Conservation (phyloP, 2,329 filamentous ascomycete genomes). For the Pseudocercospora macadamiae region DNA sequence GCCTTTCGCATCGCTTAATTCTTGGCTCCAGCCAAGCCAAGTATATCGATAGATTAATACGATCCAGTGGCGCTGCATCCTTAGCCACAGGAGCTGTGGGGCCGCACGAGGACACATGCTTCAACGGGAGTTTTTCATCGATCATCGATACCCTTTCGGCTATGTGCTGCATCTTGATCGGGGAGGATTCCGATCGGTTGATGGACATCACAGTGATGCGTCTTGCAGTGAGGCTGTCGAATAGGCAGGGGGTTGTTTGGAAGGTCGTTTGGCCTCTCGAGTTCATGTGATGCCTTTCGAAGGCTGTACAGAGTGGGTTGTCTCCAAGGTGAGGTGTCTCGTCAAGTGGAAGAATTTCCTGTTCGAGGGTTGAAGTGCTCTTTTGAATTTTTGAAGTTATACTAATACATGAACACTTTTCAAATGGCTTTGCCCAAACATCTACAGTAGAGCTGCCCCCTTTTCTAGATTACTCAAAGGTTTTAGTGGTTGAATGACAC, state of each 20-base stretch:
- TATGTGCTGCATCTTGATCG: background rate
- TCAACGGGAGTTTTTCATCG: background rate
- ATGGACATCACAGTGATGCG: no score
- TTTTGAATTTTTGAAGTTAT: background rate
- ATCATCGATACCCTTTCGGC: no score
- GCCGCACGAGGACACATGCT: background rate
- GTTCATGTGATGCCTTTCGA: no score
- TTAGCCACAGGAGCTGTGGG: background rate
- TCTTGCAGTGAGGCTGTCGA: no score
- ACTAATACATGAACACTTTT: background rate
- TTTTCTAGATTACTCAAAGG: background rate
- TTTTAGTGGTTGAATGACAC: background rate
- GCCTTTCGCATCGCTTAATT: no score
- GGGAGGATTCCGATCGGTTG: background rate
- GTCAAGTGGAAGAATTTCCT: no score
- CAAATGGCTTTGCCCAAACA: background rate
- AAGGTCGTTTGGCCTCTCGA: no score
- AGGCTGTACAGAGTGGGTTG: no score
- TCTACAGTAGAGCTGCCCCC: background rate
- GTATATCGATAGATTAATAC: background rate
- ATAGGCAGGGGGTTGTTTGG: no score
- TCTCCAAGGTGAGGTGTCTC: no score
- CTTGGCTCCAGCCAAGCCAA: no score
- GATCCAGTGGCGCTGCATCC: background rate
- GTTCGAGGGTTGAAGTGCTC: background rate